phyloP scores from a whole-genome alignment of 2,329 filamentous ascomycete species.

The Periconia sp. region DNA sequence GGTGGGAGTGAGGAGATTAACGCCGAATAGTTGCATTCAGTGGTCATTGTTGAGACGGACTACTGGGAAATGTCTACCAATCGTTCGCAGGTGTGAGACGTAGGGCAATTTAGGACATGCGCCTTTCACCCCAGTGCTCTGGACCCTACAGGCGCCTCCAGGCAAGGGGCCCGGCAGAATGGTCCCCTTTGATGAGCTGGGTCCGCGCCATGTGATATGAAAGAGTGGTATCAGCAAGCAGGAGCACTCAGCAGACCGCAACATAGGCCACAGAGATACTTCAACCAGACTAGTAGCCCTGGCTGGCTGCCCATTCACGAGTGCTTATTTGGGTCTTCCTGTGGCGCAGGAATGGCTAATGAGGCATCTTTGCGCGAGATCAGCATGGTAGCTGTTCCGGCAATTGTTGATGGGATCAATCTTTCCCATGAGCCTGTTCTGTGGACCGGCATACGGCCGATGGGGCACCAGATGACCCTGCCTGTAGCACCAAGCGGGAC shows the following conservation, averaged over 20 bases:
- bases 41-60: background rate
- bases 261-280: background rate
- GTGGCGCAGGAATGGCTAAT: constrained; percentile 7
- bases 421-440: constrained; percentile 13
- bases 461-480: background rate
- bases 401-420: constrained; percentile 1
- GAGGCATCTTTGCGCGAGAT: background rate
- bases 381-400: background rate
- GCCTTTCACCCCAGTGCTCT: constrained; percentile 11
- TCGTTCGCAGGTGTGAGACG: background rate
- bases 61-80: constrained; percentile 2
- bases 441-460: constrained; percentile 4
- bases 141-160: background rate
- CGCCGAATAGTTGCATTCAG: background rate
- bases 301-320: no score
- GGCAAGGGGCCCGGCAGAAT: constrained; percentile 4
- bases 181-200: constrained; percentile 1
- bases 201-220: constrained; percentile 11
- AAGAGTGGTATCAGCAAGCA: constrained; percentile 2
- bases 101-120: constrained; percentile 8
- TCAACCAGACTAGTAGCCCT: background rate
- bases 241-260: background rate
- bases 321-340: no score
- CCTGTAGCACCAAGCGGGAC: background rate
- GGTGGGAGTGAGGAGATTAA: background rate